These are phyloP conservation scores for Physcomitrellopsis africana DNA, from an alignment of 225 moss, liverwort and hornwort genomes.

Conservation along the genomic window DNA sequence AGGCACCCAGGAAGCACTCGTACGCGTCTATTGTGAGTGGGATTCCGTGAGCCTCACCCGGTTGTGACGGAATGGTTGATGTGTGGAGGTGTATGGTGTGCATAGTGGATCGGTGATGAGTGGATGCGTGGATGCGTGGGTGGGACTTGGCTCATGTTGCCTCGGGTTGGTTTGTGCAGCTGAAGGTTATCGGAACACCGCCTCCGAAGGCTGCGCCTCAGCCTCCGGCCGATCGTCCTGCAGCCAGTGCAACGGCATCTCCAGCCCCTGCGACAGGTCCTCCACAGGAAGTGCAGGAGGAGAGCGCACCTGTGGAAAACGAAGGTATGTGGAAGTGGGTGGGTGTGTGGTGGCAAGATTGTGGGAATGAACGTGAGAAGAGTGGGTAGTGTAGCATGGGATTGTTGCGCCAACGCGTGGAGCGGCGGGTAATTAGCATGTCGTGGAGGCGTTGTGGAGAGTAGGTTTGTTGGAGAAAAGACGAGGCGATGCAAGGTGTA, in stretches of 20 bases:
- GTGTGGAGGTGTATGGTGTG: neutral
- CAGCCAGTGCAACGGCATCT: slow-evolving; percentile 42
- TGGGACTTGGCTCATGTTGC: neutral
- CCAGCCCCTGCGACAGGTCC: slow-evolving; percentile 33
- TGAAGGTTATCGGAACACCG: slow-evolving; percentile 48
- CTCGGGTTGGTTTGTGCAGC: slow-evolving; percentile 14
- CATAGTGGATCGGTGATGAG: neutral
- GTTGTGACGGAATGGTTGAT: neutral
- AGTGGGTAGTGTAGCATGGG: neutral
- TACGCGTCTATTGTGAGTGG: slow-evolving; percentile 61
- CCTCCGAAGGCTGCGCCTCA: slow-evolving; percentile 40
- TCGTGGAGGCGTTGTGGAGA: too few relatives aligned
- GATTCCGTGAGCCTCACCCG: neutral
- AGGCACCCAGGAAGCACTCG: slow-evolving; percentile 54
- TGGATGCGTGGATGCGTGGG: too few relatives aligned
- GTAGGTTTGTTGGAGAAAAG: too few relatives aligned
- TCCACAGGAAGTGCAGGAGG: slow-evolving; percentile 58
- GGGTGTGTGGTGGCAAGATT: slow-evolving; percentile 20
- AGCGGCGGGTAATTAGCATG: too few relatives aligned
- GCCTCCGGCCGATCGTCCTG: slow-evolving; percentile 49
- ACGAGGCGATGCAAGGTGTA: too few relatives aligned
- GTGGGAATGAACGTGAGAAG: too few relatives aligned
- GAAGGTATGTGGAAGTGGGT: slow-evolving; percentile 82
- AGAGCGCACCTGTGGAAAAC: slow-evolving; percentile 46
- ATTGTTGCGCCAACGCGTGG: too few relatives aligned